Conservation (phyloP, 352 stramenopile genomes). For the Phytophthora boehmeriae region DNA sequence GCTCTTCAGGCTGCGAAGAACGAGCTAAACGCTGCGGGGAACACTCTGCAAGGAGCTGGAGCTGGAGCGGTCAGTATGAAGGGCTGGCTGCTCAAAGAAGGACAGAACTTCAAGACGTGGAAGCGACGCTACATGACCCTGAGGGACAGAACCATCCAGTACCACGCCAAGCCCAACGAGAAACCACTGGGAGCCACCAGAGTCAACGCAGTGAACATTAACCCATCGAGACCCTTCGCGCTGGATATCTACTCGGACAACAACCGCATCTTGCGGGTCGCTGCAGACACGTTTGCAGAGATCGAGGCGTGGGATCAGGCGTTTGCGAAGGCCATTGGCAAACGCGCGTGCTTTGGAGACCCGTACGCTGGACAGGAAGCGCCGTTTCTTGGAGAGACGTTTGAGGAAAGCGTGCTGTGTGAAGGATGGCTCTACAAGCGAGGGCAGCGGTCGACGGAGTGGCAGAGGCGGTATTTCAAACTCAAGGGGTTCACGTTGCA, state of each 20-base stretch:
- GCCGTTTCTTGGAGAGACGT: conserved; percentile 67
- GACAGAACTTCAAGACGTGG: conserved; percentile 90
- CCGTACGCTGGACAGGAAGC: conserved; percentile 58
- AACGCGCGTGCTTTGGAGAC: conserved; percentile 69
- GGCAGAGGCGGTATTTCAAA: conserved; percentile 80
- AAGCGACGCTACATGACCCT: conserved; percentile 86
- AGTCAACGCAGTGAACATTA: conserved; percentile 80
- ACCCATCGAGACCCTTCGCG: conserved; percentile 62
- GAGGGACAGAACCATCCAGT: conserved; percentile 61
- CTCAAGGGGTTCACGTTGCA: conserved; percentile 62
- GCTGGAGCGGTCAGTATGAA: conserved; percentile 47
- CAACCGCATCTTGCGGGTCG: conserved; percentile 79
- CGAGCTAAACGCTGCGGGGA: conserved; percentile 3
- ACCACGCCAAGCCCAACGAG: conserved; percentile 58
- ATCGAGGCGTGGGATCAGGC: conserved; percentile 81
- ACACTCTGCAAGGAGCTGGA: conserved; percentile 10
- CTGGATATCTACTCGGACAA: conserved; percentile 84
- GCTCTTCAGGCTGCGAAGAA: conserved; percentile 35
- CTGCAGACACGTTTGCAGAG: conserved; percentile 65
- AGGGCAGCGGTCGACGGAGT: conserved; percentile 58
- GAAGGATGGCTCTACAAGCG: conserved; percentile 82
- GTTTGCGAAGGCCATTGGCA: conserved; percentile 49
- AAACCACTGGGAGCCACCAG: conserved; percentile 64
- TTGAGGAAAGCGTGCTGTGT: conserved; percentile 55
- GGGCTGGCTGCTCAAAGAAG: conserved; percentile 84